phyloP scores from a whole-genome alignment of 495 filamentous ascomycete species.

The Hypoxylon crocopeplum region DNA sequence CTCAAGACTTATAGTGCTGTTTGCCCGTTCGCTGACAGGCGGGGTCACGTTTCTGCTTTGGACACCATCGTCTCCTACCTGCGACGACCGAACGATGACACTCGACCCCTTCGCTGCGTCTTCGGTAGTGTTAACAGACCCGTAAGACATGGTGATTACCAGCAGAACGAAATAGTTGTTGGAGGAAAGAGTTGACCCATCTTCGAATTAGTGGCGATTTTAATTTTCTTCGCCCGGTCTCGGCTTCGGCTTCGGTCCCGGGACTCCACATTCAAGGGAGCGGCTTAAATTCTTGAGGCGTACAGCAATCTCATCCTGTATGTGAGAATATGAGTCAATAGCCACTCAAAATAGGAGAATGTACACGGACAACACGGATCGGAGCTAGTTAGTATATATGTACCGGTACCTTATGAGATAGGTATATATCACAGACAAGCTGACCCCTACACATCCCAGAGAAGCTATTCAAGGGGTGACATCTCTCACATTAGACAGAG shows the following conservation, averaged over 20 bases:
- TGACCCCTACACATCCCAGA: too few relatives aligned
- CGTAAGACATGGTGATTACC: slow-evolving; percentile 23
- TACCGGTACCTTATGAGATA: too few relatives aligned
- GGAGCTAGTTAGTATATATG: too few relatives aligned
- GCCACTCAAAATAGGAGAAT: too few relatives aligned
- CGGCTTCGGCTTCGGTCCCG: slow-evolving; percentile 31
- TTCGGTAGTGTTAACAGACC: slow-evolving; percentile 10
- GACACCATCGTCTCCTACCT: not conserved
- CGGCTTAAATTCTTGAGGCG: too few relatives aligned
- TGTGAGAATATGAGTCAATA: too few relatives aligned
- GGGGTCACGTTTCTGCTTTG: not conserved
- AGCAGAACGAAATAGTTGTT: not conserved
- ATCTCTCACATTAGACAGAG: not conserved
- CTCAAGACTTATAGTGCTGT: not conserved
- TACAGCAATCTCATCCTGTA: too few relatives aligned
- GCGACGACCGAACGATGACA: slow-evolving; percentile 4
- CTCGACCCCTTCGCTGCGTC: not conserved
- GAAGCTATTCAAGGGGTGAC: not conserved
- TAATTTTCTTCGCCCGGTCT: slow-evolving; percentile 13
- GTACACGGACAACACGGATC: too few relatives aligned
- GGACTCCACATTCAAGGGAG: not conserved
- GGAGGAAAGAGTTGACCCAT: not conserved
- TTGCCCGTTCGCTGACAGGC: slow-evolving; percentile 1
- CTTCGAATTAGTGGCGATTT: slow-evolving; percentile 3
- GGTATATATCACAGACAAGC: too few relatives aligned